Base-by-base conservation (phyloP, 2,329 filamentous ascomycete species). In the Penicillium sp. region DNA sequence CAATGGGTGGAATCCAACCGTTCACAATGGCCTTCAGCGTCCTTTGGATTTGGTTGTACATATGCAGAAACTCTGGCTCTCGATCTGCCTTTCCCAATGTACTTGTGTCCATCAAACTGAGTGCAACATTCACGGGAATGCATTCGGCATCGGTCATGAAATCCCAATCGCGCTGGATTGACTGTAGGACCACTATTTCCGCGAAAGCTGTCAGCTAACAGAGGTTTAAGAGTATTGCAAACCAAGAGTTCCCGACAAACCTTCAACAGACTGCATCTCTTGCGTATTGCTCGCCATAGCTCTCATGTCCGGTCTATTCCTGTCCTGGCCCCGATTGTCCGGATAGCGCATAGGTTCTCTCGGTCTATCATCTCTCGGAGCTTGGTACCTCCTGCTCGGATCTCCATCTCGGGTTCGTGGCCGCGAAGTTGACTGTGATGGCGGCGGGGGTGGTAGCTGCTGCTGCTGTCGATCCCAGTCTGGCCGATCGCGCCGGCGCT, bases 11-110 rank as follows among this genome's bases (percentile, higher is more conserved):
- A n/a, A 11, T 57, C 63, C 23, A 33, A 76, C 73, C 73, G 65
- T 98, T 95, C 17, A 98, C 93, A 56, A 98, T 95, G 21, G 83
- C 82, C 67, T 95, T 96, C 41, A 98, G 75, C 7, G 91, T 90
- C 55, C 85, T 84, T 62, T 98, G 90, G n/a, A 98, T 79, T 62
- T 93, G 87, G 50, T 81, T 76, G 64, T 96, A 87, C 32, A 87
- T 89, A 51, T 84, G 75, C 59, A 86, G 78, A 63, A 98, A 98
- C 53, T 87, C 83, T 47, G 77, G 78, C 64, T 95, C 91, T 56
- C 94, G 87, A 63, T 89, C 84, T 32, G 91, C 91, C 48, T 93
- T 81, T 14, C 93, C 93, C 39, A 98, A 81, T 4, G 91, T 97
- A 72, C 90, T 96, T 35, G 80, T 82, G 68, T 98, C 93, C 71